Percentiles rank a stretch among this genome's conserved stretches.
These are phyloP conservation scores for Mucor lusitanicus DNA, from an alignment of 371 early-diverging fungal species.

Conservation along the genomic window DNA sequence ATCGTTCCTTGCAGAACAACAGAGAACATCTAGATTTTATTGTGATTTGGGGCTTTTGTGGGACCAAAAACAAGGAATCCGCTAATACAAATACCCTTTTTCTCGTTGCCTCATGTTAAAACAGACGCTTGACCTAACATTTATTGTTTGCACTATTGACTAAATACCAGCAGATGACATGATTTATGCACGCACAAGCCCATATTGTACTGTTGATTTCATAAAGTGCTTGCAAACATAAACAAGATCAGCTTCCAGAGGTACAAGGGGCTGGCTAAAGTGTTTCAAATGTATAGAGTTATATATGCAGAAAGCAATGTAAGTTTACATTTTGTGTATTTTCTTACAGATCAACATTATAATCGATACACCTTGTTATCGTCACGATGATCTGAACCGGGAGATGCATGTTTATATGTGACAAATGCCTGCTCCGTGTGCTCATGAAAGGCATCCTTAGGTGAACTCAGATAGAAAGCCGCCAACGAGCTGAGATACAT, in stretches of 20 bases:
- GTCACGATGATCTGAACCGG: too few species aligned
- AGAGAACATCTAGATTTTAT: neutral
- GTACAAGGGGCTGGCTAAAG: neutral
- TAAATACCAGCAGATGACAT: neutral
- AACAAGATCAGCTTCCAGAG: neutral
- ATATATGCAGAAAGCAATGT: too few species aligned
- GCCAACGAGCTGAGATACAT: too few species aligned
- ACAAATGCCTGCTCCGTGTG: too few species aligned
- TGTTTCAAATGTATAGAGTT: neutral
- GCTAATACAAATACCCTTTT: neutral
- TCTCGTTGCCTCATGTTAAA: too few species aligned
- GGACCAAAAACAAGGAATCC: neutral
- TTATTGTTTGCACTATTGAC: neutral
- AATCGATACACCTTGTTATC: too few species aligned
- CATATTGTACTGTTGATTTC: neutral
- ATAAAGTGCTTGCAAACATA: neutral
- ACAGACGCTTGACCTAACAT: too few species aligned
- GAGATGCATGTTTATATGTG: too few species aligned
- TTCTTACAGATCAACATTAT: too few species aligned
- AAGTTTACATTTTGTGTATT: too few species aligned
- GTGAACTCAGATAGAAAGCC: too few species aligned
- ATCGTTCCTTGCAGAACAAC: neutral
- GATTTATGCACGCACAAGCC: neutral
- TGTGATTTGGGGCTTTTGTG: neutral
- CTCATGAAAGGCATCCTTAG: too few species aligned